Percentiles rank a stretch among this genome's conserved stretches.
These are phyloP conservation scores for Globisporangium paroecandrum DNA, from an alignment of 352 stramenopile species.

Conservation along the genomic window DNA sequence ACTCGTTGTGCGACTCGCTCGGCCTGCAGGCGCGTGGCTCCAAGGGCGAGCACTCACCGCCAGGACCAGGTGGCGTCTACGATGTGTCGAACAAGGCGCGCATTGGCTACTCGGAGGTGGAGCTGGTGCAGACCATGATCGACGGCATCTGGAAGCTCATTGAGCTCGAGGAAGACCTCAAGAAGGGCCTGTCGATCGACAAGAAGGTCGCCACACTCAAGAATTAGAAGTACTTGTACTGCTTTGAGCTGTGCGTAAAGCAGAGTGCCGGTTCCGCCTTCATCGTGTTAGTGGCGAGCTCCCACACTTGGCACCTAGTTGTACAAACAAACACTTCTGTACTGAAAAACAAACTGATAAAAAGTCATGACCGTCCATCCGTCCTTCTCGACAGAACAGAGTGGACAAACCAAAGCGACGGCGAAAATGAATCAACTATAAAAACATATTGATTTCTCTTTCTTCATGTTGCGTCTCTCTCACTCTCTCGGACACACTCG, in stretches of 20 bases:
- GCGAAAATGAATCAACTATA: constrained; percentile 7
- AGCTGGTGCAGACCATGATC: constrained; percentile 96
- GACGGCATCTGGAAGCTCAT: constrained; percentile 91
- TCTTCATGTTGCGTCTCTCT: not conserved
- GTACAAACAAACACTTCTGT: not conserved
- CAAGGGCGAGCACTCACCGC: constrained; percentile 79
- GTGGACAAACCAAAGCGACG: not conserved
- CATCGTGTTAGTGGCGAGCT: not conserved
- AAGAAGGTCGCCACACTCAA: constrained; percentile 52
- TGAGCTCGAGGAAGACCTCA: constrained; percentile 89
- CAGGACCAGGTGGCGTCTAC: constrained; percentile 84
- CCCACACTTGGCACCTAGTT: not conserved
- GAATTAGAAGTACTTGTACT: not conserved
- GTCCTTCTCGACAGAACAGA: constrained; percentile 1
- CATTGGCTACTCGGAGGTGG: constrained; percentile 92
- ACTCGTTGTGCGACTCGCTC: constrained; percentile 71
- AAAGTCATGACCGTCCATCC: not conserved
- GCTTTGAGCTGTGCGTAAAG: not conserved
- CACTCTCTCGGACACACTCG: not conserved
- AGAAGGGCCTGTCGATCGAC: constrained; percentile 71
- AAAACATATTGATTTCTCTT: constrained; percentile 14
- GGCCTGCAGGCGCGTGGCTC: constrained; percentile 80
- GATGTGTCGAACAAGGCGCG: constrained; percentile 94
- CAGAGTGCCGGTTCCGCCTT: not conserved
- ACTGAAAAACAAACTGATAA: not conserved